Evolutionary conservation across 177 flowering plant species (phyloP).

Genomic region (Vitis hybrid): DNA sequence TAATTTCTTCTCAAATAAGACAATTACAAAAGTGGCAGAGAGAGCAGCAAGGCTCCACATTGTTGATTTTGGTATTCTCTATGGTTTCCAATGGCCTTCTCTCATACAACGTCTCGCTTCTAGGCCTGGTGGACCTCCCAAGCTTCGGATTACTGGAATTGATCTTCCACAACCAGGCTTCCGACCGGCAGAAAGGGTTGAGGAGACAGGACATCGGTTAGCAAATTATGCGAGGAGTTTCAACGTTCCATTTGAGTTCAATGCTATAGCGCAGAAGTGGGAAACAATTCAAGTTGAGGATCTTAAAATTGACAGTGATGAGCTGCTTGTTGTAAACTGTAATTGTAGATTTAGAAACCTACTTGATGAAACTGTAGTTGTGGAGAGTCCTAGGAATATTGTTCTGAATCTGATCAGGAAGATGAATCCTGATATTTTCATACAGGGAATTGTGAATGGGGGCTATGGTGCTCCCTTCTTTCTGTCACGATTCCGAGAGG

Average conservation of each 20-base stretch:
- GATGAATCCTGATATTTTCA: neutral
- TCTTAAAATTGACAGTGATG: slow-evolving; percentile 17
- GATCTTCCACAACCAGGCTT: slow-evolving; percentile 28
- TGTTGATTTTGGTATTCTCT: too few species aligned
- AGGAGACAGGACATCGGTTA: slow-evolving; percentile 41
- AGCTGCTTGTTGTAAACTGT: slow-evolving; percentile 38
- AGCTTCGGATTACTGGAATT: too few species aligned
- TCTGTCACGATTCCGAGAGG: slow-evolving; percentile 38
- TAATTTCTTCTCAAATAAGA: slow-evolving; percentile 33
- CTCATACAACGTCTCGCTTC: slow-evolving; percentile 33
- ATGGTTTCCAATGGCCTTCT: slow-evolving; percentile 33
- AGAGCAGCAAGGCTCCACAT: slow-evolving; percentile 20
- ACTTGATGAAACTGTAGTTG: slow-evolving; percentile 37
- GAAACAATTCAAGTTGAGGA: too few species aligned
- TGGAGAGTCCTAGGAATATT: slow-evolving; percentile 25
- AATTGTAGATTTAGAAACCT: slow-evolving; percentile 25
- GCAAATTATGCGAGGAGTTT: slow-evolving; percentile 33
- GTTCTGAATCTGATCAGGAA: too few species aligned
- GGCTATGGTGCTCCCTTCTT: slow-evolving; percentile 41
- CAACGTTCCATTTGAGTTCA: slow-evolving; percentile 39
- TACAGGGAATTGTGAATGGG: slow-evolving; percentile 32
- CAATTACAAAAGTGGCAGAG: slow-evolving; percentile 29
- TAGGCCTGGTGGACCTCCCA: slow-evolving; percentile 36
- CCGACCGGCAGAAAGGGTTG: slow-evolving; percentile 34
- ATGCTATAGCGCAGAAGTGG: neutral